A percentile compares a stretch with the other conserved stretches of the same genome.
Evolutionary conservation across 1,139 yeast genomes (phyloP).

Genomic region (Geotrichum europaeum): DNA sequence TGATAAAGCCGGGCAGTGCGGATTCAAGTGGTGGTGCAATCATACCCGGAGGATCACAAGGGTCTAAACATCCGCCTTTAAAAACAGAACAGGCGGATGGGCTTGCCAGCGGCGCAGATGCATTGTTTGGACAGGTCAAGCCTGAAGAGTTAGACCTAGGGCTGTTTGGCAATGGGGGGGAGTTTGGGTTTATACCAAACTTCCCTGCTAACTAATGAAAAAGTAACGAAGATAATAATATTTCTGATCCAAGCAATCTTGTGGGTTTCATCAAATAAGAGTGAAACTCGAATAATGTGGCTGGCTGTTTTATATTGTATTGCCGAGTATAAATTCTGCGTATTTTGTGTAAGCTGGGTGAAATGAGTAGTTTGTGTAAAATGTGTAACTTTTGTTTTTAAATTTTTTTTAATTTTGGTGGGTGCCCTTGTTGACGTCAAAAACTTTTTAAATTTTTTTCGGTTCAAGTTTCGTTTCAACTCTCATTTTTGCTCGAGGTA

Average conservation of each 20-base stretch:
- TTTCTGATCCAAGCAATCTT: background rate
- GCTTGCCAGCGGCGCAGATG: background rate
- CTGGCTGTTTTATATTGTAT: too few relatives aligned
- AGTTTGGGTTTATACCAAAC: background rate
- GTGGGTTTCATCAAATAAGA: background rate
- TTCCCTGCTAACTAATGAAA: background rate
- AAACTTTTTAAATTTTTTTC: background rate
- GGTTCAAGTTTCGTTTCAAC: too few relatives aligned
- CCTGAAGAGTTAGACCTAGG: background rate
- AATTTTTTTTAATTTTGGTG: background rate
- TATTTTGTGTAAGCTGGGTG: background rate
- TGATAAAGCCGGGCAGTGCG: background rate
- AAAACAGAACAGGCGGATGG: background rate
- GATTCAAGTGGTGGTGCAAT: background rate
- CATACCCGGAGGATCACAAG: background rate
- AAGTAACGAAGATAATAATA: background rate
- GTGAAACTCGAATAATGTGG: background rate
- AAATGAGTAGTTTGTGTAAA: background rate
- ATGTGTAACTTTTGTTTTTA: background rate
- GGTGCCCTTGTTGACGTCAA: background rate
- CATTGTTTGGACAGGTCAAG: background rate
- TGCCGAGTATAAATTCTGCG: background rate
- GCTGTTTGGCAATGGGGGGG: slow-evolving; percentile 3
- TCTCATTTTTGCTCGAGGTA: background rate
- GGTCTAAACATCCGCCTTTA: background rate